These are phyloP conservation scores for Agrocybe pediades DNA, from an alignment of 768 basidiomycete genomes.

Conservation along the genomic window DNA sequence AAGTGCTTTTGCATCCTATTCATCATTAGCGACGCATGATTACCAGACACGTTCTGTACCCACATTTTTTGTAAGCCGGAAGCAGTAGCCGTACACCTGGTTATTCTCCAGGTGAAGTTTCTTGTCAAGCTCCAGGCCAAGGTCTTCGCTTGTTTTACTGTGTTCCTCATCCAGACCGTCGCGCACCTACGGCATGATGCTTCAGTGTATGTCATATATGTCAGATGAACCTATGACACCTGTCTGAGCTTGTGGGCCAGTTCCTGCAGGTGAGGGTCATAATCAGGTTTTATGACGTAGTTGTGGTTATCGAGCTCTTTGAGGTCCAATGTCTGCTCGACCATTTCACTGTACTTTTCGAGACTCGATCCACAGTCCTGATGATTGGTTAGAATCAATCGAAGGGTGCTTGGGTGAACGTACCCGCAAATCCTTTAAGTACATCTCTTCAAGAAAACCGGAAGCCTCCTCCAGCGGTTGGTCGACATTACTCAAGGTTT, in stretches of 20 bases:
- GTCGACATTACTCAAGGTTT: conserved; percentile 53
- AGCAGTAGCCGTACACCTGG: conserved; percentile 86
- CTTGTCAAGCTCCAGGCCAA: conserved; percentile 86
- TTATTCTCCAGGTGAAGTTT: conserved; percentile 96
- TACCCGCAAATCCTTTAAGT: conserved; percentile 64
- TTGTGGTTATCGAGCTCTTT: conserved; percentile 83
- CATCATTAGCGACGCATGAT: not conserved
- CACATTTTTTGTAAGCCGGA: conserved; percentile 90
- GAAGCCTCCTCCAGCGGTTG: conserved; percentile 45
- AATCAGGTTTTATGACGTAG: conserved; percentile 91
- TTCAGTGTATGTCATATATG: not conserved
- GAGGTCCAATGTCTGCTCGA: conserved; percentile 93
- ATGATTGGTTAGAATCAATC: not conserved
- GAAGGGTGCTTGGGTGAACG: not conserved
- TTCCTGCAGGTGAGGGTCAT: conserved; percentile 73
- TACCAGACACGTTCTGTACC: not conserved
- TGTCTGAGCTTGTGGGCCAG: conserved; percentile 68
- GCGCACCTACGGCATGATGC: conserved; percentile 44
- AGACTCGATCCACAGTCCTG: conserved; percentile 68
- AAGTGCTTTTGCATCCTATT: conserved; percentile 79
- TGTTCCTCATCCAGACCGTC: conserved; percentile 88
- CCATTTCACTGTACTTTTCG: conserved; percentile 87
- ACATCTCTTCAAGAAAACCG: conserved; percentile 66
- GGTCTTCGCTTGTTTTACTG: conserved; percentile 60
- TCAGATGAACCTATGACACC: conserved; percentile 26